phyloP scores from a whole-genome alignment of 2,329 filamentous ascomycete genomes.

The Pseudocercospora cruenta region DNA sequence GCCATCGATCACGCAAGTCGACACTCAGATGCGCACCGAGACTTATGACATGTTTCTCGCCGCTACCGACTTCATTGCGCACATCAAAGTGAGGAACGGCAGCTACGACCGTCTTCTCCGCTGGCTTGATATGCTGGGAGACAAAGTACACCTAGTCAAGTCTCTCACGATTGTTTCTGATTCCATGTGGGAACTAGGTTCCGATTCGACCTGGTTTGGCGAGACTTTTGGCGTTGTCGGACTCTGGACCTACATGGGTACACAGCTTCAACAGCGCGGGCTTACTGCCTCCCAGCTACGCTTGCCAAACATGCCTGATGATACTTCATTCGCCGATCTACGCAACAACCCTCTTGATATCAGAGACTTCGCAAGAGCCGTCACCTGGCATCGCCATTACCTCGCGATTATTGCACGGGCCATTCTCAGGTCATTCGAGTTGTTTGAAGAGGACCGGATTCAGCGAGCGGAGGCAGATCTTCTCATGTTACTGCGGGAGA shows the following conservation, averaged over 20 bases:
- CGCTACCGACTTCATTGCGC: background rate
- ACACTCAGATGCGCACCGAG: background rate
- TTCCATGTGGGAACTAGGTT: no score
- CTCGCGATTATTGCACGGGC: background rate
- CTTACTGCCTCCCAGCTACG: background rate
- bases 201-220: no score
- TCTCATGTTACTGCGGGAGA: no score
- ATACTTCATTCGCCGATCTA: no score
- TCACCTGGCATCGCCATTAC: background rate
- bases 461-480: background rate
- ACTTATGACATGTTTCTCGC: background rate
- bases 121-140: background rate
- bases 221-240: background rate
- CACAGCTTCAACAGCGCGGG: background rate
- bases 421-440: background rate
- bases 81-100: background rate
- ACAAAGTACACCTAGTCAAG: background rate
- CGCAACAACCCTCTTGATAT: background rate
- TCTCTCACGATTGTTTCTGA: no score
- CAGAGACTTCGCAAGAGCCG: background rate
- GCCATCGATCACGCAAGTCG: background rate
- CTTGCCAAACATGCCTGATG: no score
- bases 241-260: background rate
- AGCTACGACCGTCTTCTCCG: background rate
- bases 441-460: background rate